Base-by-base conservation (phyloP, 352 stramenopile species). In the Aphanomyces cochlioides region DNA sequence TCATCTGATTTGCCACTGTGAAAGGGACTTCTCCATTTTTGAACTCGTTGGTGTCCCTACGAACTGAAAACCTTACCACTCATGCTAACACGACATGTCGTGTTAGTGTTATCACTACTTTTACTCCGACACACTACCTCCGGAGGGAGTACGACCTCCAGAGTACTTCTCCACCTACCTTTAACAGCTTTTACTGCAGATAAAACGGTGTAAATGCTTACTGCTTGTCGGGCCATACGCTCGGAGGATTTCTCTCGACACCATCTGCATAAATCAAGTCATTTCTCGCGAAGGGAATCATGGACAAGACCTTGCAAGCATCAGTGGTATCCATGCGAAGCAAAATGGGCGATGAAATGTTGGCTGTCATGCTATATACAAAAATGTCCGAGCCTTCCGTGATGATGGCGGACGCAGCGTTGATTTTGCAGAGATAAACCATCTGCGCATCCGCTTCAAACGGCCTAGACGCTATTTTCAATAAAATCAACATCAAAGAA, bases 381-480 rank as follows among this genome's bases (percentile, higher is more conserved):
- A 92, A 76, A 58, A 92, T 82, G 54, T 92, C 83, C 69, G 85
- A 92, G 73, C 90, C 85, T 73, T 92, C 85, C 19, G 83, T 90
- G n/a, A 92, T 75, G 72, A 92, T 92, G 21, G 79, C 85, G 21
- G 77, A 77, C 0, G 82, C 82, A 12, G 78, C 56, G 0, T 80
- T 77, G 38, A 77, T 69, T 56, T 90, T 90, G 73, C 83, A 90
- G 77, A 92, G 84, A 81, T 83, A 92, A 40, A 89, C 85, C 82
- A 92, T 89, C 75, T 89, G 83, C 5, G 85, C 83, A 53, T 92
- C 85, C 0, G 85, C 83, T 69, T 92, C 85, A 56, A 88, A 90
- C 36, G 85, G 85, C 17, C 59, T 67, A 40, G 28, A 41, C 17
- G 37, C 28, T 7, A 3, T 19, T 41, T 64, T 17, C 38, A 66